Evolutionary conservation across 2,329 filamentous ascomycete genomes (phyloP).

Genomic region (Claviceps sorghi): DNA sequence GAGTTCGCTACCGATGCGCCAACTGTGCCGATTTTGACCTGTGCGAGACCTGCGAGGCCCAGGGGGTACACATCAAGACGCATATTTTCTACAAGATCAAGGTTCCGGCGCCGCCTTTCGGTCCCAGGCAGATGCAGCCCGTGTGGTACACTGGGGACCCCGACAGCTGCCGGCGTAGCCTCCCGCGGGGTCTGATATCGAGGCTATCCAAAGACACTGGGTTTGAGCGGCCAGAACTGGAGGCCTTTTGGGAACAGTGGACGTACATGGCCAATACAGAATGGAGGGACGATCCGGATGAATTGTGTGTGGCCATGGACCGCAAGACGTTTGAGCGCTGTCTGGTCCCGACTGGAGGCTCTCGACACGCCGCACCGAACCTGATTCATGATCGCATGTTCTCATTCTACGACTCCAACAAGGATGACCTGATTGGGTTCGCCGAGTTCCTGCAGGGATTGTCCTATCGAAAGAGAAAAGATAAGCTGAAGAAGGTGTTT

Average conservation of each 20-base stretch:
- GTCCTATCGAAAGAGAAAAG: conserved; percentile 52
- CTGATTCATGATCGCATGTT: conserved; percentile 95
- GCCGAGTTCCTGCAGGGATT: conserved; percentile 79
- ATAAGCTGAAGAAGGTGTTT: conserved; percentile 62
- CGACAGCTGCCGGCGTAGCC: conserved; percentile 48
- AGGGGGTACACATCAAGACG: conserved; percentile 65
- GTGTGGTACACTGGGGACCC: conserved; percentile 85
- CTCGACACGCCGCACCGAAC: conserved; percentile 64
- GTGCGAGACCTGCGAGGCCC: conserved; percentile 81
- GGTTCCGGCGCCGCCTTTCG: conserved; percentile 74
- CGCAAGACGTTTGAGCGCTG: conserved; percentile 85
- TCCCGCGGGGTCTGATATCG: conserved; percentile 54
- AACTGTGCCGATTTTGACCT: conserved; percentile 95
- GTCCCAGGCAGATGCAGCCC: conserved; percentile 63
- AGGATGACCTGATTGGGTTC: conserved; percentile 80
- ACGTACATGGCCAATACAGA: conserved; percentile 81
- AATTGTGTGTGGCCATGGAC: conserved; percentile 72
- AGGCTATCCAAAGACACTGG: conserved; percentile 57
- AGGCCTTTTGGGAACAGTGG: conserved; percentile 95
- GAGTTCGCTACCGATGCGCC: conserved; percentile 82
- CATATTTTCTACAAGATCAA: conserved; percentile 96
- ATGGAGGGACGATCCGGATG: conserved; percentile 67
- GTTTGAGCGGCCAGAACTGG: conserved; percentile 74
- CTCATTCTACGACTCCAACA: conserved; percentile 85
- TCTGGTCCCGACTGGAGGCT: conserved; percentile 72